phyloP scores from a whole-genome alignment of 2,329 filamentous ascomycete genomes.

The Lasiodiplodia citricola region DNA sequence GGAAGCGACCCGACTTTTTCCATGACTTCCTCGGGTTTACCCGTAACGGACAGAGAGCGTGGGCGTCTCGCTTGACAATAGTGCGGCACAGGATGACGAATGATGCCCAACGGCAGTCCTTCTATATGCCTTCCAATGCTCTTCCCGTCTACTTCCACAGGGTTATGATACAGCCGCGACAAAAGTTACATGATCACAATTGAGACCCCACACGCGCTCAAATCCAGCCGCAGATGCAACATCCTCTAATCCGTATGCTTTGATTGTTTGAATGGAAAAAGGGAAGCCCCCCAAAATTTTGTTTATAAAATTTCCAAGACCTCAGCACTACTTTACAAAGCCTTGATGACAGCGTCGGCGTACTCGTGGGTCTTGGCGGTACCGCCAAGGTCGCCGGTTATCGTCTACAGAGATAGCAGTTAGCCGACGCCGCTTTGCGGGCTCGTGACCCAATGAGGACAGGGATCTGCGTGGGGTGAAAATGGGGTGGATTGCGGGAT shows the following conservation, averaged over 20 bases:
- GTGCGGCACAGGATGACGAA: not conserved
- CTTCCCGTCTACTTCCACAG: conserved; percentile 8
- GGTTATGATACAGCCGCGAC: conserved; percentile 18
- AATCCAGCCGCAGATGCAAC: conserved; percentile 5
- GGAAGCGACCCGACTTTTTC: not conserved
- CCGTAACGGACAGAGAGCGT: not conserved
- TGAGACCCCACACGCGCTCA: not conserved
- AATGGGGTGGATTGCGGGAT: not conserved
- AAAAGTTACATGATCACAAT: conserved; percentile 20
- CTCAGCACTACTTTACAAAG: conserved; percentile 43
- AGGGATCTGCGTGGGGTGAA: conserved; percentile 26
- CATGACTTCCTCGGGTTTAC: not conserved
- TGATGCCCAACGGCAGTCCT: not conserved
- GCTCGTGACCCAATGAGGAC: conserved; percentile 26
- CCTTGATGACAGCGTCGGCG: conserved; percentile 84
- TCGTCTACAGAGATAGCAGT: conserved; percentile 52
- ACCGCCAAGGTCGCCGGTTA: conserved; percentile 95
- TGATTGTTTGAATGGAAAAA: not conserved
- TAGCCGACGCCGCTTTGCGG: conserved; percentile 22
- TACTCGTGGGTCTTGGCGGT: conserved; percentile 97
- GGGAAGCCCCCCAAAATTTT: not conserved
- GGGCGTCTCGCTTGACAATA: not conserved
- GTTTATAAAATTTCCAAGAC: conserved; percentile 2
- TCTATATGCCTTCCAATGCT: conserved; percentile 4
- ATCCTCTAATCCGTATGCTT: conserved; percentile 1